Evolutionary conservation across 257 asterid genomes (phyloP), one percentile per base, ranked within the genome.

Genomic region (Asclepias syriaca): DNA sequence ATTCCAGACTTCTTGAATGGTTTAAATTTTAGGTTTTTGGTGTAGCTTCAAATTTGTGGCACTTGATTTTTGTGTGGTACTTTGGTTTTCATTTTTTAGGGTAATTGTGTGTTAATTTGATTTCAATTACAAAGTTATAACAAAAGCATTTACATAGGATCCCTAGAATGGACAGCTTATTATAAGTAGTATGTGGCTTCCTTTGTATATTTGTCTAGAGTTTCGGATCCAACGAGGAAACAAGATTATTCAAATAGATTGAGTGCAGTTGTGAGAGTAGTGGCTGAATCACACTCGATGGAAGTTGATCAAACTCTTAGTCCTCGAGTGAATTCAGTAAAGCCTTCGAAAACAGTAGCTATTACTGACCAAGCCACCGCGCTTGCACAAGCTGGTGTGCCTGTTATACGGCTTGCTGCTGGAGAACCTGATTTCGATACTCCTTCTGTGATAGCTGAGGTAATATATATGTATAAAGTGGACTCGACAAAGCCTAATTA

Each of bases 381-480:
- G 45, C 96, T 94, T 75, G 96, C 71, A 53, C 93, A 87, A 79
- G 96, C 96, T 76, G 98, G 98, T 40, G 96, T 91, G 74, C 99
- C 99, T 15, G 92, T 95, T 75, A 92, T 95, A 74, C 81, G 96
- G 55, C 81, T 95, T 72, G 96, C 99, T 6, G 98, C 98, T 14
- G 99, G 99, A 27, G 98, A 95, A 73, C 99, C 98, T 13, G 98
- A 95, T 86, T 95, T 95, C 66, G 99, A 88, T 83, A 95, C 98
- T 80, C 99, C 99, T 49, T 71, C 88, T 66, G 76, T 68, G 32
- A 95, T 95, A 73, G 88, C 97, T 32, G 95, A 92, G 97, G 99
- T 94, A 77, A 60, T 37, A 8, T 37, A 37, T 64, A 24, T 24
- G 27, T 24, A 24, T 57, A 15, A 43, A 69, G 6, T 57, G 16